Evolutionary conservation across 306 rosid species (phyloP), one percentile per base, ranked within the genome.

Genomic region (Citrullus mucosospermus): DNA sequence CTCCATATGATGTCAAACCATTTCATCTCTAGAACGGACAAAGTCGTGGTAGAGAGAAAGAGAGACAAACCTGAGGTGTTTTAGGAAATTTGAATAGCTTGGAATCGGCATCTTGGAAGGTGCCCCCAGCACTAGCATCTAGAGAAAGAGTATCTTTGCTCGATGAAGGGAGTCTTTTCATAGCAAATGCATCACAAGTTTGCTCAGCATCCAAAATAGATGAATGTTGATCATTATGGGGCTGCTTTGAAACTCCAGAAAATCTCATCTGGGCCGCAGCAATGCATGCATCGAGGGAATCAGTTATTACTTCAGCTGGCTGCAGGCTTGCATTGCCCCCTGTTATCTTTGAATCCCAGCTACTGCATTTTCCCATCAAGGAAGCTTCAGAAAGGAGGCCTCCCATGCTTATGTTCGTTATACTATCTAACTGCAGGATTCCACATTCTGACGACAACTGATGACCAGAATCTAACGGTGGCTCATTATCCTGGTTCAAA

Each of bases 191-290:
- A 79, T 92, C 91, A 80, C 99, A 89, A 48, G 99, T 88, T 73
- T 89, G 97, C 86, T 91, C 97, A 80, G 91, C 91, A 84, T 95
- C 98, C 85, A 92, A 85, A 81, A 95, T 84, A 66, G 97, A 95
- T 38, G 88, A 83, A 84, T 81, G 84, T 32, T 83, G 61, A 51
- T 76, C 88, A 76, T 78, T 89, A 81, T 82, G 25, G 48, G 90
- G 17, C 78, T 30, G 86, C 80, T 77, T 79, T 81, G 88, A 59
- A 83, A 79, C 87, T 75, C 81, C 81, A 81, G 84, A 72, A 76
- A 65, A 66, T 80, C 71, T 81, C 66, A 36, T 70, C 80, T 80
- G 78, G 58, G 87, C 66, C 22, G 87, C 68, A 39, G 87, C 67
- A 38, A 88, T 80, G 80, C 84, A 87, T 70, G 92, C 95, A 80